Evolutionary conservation across 345 rosid species (phyloP).

Genomic region (Lumnitzera racemosa): DNA sequence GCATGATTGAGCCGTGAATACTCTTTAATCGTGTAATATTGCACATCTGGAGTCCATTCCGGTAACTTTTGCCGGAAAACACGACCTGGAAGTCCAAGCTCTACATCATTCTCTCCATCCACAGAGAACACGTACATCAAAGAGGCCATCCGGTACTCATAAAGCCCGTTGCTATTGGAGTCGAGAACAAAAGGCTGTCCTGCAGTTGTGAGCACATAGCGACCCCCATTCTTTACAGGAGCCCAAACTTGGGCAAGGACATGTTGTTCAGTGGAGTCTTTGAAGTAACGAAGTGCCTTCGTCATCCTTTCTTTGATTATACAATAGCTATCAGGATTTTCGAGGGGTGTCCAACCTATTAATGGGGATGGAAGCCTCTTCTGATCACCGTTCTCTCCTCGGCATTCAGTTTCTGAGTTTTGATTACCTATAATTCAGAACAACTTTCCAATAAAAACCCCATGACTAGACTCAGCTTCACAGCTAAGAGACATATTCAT

Average conservation of each 20-base stretch:
- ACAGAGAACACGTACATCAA: conserved; percentile 62
- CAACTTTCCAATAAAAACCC: conserved; percentile 5
- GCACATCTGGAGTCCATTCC: conserved; percentile 95
- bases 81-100: conserved; percentile 93
- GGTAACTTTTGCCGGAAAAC: conserved; percentile 77
- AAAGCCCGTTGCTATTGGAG: conserved; percentile 58
- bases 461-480: background rate
- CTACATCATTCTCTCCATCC: conserved; percentile 63
- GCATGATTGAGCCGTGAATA: conserved; percentile 79
- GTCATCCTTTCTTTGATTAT: conserved; percentile 82
- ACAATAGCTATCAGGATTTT: conserved; percentile 53
- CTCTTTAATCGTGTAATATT: conserved; percentile 79
- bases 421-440: conserved; percentile 36
- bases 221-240: conserved; percentile 56
- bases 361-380: conserved; percentile 43
- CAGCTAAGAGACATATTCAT: background rate
- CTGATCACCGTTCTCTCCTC: conserved; percentile 25
- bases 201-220: conserved; percentile 63
- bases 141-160: conserved; percentile 87
- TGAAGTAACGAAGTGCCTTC: conserved; percentile 70
- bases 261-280: conserved; percentile 77
- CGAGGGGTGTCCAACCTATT: conserved; percentile 38
- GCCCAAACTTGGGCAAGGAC: conserved; percentile 94
- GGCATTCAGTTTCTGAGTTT: conserved; percentile 27
- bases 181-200: conserved; percentile 92